These are phyloP conservation scores for Ceratonia siliqua DNA, from an alignment of 306 rosid genomes.

Conservation along the genomic window DNA sequence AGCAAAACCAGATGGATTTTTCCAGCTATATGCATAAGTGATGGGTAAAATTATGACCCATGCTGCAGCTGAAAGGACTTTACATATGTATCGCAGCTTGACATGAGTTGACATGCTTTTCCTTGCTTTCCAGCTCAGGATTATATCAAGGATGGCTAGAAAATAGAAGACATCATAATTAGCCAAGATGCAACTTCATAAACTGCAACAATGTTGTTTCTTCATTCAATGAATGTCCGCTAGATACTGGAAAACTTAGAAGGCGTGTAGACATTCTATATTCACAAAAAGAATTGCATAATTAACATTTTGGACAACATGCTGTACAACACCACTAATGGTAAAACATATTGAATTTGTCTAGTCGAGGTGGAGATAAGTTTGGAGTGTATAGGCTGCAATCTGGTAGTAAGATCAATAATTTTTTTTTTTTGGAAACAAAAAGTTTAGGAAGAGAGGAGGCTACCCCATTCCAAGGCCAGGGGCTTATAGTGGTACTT, in stretches of 20 bases:
- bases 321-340: not conserved
- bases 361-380: not conserved
- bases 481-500: too few species aligned
- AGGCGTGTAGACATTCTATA: not conserved
- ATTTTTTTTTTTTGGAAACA: too few species aligned
- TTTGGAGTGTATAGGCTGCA: not conserved
- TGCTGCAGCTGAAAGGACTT: conserved; percentile 67
- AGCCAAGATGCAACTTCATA: conserved; percentile 27
- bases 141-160: conserved; percentile 80
- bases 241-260: not conserved
- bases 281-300: not conserved
- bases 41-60: conserved; percentile 94
- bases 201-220: conserved; percentile 25
- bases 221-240: conserved; percentile 17
- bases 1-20: conserved; percentile 78
- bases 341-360: not conserved
- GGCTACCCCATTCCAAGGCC: too few species aligned
- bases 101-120: conserved; percentile 71
- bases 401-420: not conserved
- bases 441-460: too few species aligned
- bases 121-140: conserved; percentile 92
- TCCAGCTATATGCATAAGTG: conserved; percentile 87
- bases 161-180: conserved; percentile 36
- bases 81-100: conserved; percentile 78
- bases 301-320: conserved; percentile 11